Conservation (phyloP, 768 basidiomycete genomes). For the Fibroporia radiculosa region DNA sequence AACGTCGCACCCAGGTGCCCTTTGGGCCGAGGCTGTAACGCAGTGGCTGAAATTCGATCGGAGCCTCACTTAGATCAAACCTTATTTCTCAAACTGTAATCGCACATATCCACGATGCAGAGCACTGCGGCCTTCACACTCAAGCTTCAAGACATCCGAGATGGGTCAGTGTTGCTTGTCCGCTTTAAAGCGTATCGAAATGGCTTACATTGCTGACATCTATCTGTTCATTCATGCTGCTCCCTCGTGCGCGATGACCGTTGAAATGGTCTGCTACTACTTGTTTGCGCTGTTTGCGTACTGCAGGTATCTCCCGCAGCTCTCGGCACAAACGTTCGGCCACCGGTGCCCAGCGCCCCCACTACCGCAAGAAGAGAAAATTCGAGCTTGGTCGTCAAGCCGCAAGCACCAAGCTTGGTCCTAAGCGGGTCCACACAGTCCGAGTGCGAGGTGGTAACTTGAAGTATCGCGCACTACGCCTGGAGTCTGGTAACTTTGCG, state of each 20-base stretch:
- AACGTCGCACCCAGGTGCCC: no score
- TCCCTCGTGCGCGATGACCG: neutral
- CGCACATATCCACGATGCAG: conserved; percentile 43
- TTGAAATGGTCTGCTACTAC: neutral
- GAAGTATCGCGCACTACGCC: conserved; percentile 94
- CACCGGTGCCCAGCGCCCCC: conserved; percentile 85
- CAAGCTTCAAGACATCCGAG: conserved; percentile 63
- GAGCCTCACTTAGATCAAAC: conserved; percentile 26
- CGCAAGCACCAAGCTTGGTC: conserved; percentile 93
- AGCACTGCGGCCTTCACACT: conserved; percentile 33
- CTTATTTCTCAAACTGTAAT: conserved; percentile 28
- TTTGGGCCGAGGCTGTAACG: neutral
- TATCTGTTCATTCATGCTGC: conserved; percentile 1
- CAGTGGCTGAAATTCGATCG: conserved; percentile 5
- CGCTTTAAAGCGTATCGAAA: neutral
- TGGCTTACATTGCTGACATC: conserved; percentile 5
- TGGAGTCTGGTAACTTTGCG: conserved; percentile 96
- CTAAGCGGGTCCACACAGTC: conserved; percentile 92
- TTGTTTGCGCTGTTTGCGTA: neutral
- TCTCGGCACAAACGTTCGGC: conserved; percentile 97
- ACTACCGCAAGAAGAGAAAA: conserved; percentile 99
- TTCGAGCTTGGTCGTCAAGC: conserved; percentile 99
- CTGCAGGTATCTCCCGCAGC: conserved; percentile 89
- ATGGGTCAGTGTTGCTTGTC: conserved; percentile 59
- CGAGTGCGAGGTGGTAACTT: conserved; percentile 93